Conservation (phyloP, 345 rosid species). For the Excoecaria cochinchinensis region DNA sequence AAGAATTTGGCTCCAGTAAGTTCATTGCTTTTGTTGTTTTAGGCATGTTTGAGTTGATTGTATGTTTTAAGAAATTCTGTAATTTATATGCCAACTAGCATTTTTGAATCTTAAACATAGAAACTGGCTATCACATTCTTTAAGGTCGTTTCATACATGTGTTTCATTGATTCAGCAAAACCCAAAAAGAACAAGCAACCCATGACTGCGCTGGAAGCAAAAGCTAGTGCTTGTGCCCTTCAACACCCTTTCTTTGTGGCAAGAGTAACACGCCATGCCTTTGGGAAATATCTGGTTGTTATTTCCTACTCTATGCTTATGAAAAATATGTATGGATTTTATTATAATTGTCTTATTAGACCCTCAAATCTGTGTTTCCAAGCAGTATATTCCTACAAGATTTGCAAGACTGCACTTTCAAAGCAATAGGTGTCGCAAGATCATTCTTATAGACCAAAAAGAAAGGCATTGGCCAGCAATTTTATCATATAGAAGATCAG, state of each 20-base stretch:
- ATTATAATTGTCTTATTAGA: background rate
- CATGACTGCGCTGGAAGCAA: background rate
- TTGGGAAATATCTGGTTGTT: background rate
- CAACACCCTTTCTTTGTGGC: background rate
- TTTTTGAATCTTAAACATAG: no score
- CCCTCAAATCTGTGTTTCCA: background rate
- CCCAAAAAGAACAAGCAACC: background rate
- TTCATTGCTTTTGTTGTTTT: background rate
- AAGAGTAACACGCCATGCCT: background rate
- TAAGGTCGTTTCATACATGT: no score
- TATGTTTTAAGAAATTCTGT: background rate
- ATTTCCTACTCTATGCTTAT: background rate
- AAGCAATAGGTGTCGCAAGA: background rate
- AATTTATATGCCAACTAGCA: no score
- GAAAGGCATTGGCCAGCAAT: constrained; percentile 18
- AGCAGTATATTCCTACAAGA: background rate
- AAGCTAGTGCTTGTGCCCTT: background rate
- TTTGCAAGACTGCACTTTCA: constrained; percentile 9
- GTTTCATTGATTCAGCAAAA: background rate
- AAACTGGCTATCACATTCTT: no score
- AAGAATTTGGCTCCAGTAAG: background rate
- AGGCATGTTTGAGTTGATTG: background rate
- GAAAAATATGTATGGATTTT: background rate
- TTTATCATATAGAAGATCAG: background rate
- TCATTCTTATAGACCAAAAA: constrained; percentile 8